Evolutionary conservation across 371 early-diverging fungal genomes (phyloP).

Genomic region (Rhizomucor pusillus): DNA sequence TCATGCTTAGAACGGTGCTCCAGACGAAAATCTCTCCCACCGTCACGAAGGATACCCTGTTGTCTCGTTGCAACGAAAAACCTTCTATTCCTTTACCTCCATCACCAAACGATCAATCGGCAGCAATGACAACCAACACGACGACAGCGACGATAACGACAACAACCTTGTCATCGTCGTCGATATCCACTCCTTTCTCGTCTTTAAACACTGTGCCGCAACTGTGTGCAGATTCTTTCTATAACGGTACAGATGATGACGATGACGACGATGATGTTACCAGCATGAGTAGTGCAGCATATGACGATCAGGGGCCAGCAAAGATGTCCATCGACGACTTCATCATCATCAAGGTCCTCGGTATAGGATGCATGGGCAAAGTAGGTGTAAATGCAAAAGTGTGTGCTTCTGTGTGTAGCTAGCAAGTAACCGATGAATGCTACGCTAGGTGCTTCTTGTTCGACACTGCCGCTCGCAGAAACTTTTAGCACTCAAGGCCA

Average conservation of each 20-base stretch:
- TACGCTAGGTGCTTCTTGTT: conserved; percentile 75
- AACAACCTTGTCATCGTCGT: neutral
- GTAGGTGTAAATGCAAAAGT: conserved; percentile 13
- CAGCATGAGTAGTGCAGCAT: neutral
- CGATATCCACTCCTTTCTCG: too few species aligned
- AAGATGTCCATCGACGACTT: conserved; percentile 38
- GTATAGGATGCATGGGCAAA: conserved; percentile 54
- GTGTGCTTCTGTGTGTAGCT: neutral
- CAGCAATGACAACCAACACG: neutral
- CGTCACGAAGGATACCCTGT: neutral
- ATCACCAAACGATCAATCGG: neutral
- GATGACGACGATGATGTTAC: neutral
- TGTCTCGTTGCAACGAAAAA: neutral
- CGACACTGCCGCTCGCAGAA: conserved; percentile 64
- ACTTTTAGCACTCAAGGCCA: conserved; percentile 91
- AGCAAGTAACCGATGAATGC: neutral
- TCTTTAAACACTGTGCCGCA: too few species aligned
- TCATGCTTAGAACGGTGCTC: conserved; percentile 41
- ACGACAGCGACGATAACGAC: neutral
- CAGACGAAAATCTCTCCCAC: neutral
- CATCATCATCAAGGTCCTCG: conserved; percentile 45
- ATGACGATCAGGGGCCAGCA: neutral
- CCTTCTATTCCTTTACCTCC: neutral
- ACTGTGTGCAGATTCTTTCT: too few species aligned
- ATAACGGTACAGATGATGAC: neutral